Base-by-base conservation (phyloP, 164 flowering plant genomes). In the Stephania japonica region DNA sequence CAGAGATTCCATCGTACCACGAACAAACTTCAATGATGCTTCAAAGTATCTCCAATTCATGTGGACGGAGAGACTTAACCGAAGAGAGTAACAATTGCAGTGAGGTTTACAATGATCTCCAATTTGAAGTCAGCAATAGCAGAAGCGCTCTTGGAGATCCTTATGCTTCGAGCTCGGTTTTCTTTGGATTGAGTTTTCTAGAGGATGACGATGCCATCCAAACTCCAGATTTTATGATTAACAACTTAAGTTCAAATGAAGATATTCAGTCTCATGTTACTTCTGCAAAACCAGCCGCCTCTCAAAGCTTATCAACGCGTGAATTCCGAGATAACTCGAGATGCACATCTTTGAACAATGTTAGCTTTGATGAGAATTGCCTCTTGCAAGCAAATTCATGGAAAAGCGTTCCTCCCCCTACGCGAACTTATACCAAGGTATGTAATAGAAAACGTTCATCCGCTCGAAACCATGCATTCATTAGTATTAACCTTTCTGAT, bases 341-440 rank as follows among this genome's bases (percentile, higher is more conserved):
- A 59, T 94, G 91, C 32, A 86, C 97, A 2, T 93, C 97, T 65
- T 91, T 96, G 41, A 90, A 94, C 88, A 88, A 90, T 78, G 86
- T 84, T 26, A 94, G 90, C 16, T 83, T 89, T 56, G 93, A 90
- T 72, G 97, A 90, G 21, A 80, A 76, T 76, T 81, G 85, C 71
- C 85, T 91, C 70, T 78, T 90, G 77, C 90, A 81, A 68, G 87
- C 83, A 49, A 84, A 80, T 77, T 85, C 97, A 14, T 93, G 94
- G 96, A 87, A 88, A 81, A 97, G 88, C 84, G 87, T 85, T 7
- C 79, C 88, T 68, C 86, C 90, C 44, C 93, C 88, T 9, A 75
- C 92, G 74, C 83, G 98, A 70, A 96, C 98, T 7, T 96, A 88
- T 78, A 96, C 99, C 0, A 96, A 96, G 97, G 99, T 91, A 79